phyloP scores from a whole-genome alignment of 2,329 filamentous ascomycete genomes.

The Colletotrichum sp. region DNA sequence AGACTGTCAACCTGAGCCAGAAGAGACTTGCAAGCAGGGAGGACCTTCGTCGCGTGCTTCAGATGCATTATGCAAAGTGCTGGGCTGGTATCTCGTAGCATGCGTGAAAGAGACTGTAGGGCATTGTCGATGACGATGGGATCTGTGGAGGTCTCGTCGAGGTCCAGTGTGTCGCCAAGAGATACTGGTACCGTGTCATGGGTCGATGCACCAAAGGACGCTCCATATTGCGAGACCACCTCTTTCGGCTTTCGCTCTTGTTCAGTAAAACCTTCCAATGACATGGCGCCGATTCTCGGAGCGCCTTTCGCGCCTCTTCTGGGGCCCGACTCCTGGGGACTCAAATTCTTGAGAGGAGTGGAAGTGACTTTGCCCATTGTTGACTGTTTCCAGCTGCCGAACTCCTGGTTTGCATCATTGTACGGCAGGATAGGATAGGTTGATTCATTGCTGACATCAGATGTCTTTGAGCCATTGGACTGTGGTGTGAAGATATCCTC shows the following conservation, averaged over 20 bases:
- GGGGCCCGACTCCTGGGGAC: background rate
- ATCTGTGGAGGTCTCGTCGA: background rate
- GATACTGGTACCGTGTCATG: background rate
- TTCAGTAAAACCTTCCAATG: background rate
- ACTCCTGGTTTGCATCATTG: background rate
- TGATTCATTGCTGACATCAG: background rate
- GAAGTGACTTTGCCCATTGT: background rate
- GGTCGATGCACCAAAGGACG: background rate
- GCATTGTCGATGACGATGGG: background rate
- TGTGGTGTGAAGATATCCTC: background rate
- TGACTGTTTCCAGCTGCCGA: background rate
- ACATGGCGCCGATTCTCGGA: background rate
- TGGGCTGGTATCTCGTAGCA: background rate
- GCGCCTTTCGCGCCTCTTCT: background rate
- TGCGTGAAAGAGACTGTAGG: background rate
- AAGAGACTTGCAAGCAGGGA: constrained; percentile 10
- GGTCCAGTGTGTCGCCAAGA: background rate
- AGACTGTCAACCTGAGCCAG: constrained; percentile 20
- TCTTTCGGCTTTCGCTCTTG: background rate
- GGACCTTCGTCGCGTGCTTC: background rate
- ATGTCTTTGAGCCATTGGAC: background rate
- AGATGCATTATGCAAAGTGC: background rate
- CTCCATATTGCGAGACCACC: background rate
- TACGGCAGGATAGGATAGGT: rapidly evolving
- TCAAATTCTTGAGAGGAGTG: background rate